Conservation (phyloP, 2,329 filamentous ascomycete species). For the Botrytis pseudocinerea region DNA sequence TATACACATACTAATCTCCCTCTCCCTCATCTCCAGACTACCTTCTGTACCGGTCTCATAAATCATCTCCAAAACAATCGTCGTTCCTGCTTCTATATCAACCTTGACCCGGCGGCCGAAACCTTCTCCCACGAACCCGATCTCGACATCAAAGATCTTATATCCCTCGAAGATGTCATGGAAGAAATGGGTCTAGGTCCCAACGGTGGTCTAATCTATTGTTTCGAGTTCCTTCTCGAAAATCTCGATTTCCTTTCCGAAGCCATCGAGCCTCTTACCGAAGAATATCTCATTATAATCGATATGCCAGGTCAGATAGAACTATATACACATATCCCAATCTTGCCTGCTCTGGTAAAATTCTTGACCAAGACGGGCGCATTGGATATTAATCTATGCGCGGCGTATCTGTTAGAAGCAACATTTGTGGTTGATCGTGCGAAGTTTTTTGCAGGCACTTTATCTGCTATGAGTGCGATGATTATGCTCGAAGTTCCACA, state of each 20-base stretch:
- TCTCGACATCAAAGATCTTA: conserved; percentile 92
- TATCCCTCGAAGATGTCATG: conserved; percentile 94
- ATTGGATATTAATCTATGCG: conserved; percentile 88
- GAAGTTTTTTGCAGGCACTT: conserved; percentile 94
- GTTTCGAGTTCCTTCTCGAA: conserved; percentile 93
- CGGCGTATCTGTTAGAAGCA: conserved; percentile 90
- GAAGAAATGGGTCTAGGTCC: conserved; percentile 88
- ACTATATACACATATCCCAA: conserved; percentile 94
- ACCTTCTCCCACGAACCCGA: conserved; percentile 88
- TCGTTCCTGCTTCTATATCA: conserved; percentile 96
- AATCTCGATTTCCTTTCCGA: conserved; percentile 91
- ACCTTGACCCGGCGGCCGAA: conserved; percentile 95
- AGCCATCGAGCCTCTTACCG: conserved; percentile 78
- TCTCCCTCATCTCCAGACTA: conserved; percentile 59
- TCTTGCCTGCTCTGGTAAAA: conserved; percentile 80
- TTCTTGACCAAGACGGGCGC: conserved; percentile 77
- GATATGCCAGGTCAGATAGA: conserved; percentile 99
- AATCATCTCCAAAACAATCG: conserved; percentile 88
- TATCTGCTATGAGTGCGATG: conserved; percentile 98
- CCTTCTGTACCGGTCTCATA: conserved; percentile 91
- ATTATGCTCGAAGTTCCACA: conserved; percentile 97
- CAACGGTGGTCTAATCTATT: conserved; percentile 92
- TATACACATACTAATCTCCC: background rate
- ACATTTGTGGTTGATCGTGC: conserved; percentile 94
- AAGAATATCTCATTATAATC: conserved; percentile 96